Conservation (phyloP, 441 rosid species). For the Raphanus hybrid region DNA sequence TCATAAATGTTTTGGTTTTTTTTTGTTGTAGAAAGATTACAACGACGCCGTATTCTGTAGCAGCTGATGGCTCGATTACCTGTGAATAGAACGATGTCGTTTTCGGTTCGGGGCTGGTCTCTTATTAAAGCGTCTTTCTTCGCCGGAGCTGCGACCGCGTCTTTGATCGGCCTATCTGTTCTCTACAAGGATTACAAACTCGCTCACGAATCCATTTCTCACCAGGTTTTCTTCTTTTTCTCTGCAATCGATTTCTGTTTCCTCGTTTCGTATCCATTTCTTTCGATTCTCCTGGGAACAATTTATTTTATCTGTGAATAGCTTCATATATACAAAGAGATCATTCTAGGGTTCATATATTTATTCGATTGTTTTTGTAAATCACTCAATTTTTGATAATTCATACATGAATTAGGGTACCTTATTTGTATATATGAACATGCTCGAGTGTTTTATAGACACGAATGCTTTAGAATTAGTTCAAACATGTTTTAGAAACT, state of each 20-base stretch:
- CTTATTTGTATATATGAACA: background rate
- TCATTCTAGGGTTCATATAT: no score
- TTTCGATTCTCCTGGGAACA: background rate
- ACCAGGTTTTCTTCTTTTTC: conserved; percentile 52
- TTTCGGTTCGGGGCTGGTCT: background rate
- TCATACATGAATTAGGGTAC: conserved; percentile 24
- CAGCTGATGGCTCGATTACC: background rate
- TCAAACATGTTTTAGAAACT: no score
- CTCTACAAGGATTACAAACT: conserved; percentile 84
- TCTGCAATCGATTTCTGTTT: background rate
- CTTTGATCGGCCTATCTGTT: conserved; percentile 67
- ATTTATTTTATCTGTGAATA: background rate
- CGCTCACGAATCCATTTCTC: conserved; percentile 79
- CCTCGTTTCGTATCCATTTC: background rate
- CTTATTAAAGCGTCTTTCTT: conserved; percentile 60
- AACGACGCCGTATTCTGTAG: background rate
- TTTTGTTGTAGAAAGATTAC: no score
- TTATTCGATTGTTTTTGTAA: background rate
- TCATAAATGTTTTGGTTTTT: no score
- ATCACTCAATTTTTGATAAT: background rate
- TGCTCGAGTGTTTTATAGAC: background rate
- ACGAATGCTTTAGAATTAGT: no score
- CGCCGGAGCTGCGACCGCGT: conserved; percentile 89
- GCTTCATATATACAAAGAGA: background rate
- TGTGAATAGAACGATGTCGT: background rate